Evolutionary conservation across 2,329 filamentous ascomycete genomes (phyloP), one percentile per base, ranked within the genome.

Genomic region (Penicillium janthinellum): DNA sequence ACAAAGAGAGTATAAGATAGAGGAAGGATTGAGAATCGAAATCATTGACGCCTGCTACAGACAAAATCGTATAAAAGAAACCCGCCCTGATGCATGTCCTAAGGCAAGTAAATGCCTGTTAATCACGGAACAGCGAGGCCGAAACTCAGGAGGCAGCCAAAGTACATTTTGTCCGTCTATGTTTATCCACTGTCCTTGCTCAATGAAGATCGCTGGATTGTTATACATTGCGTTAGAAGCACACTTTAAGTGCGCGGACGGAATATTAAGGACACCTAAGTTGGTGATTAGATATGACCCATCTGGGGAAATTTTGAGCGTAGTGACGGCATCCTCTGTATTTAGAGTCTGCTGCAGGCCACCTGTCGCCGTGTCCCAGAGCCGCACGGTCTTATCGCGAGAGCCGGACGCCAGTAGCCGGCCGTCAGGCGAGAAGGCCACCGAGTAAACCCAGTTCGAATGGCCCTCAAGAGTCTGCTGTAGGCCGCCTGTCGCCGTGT

Each of bases 121-220:
- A 4, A 57, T 35, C 7, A 56, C 57, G 14, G 20, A 62, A 56
- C 52, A 59, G 5, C 3, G 57, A 37, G 58, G 60, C 39, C 64
- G 54, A 41, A 14, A 25, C 3, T 25, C 22, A 25, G 2, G 22
- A 25, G 22, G 22, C 2, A 25, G 22, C 22, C 22, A 25, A 45
- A 66, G 37, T 28, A 55, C 54, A 12, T 54, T 63, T 49, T 54
- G 37, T 28, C 56, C 56, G 10, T 61, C 41, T 5, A 66, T 11
- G 1, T n/a, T 54, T 49, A 66, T 58, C 62, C 62, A 66, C n/a
- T 59, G 44, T 17, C 45, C 20, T n/a, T 53, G 22, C 3, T 55
- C 20, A 15, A 58, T 35, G n/a, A 31, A 58, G 20, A 61, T 60
- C 20, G 15, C 47, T 34, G 35, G 28, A 56, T 48, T 55, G 14